Evolutionary conservation across 805 yeast genomes (phyloP).

Genomic region (Pichia californica): DNA sequence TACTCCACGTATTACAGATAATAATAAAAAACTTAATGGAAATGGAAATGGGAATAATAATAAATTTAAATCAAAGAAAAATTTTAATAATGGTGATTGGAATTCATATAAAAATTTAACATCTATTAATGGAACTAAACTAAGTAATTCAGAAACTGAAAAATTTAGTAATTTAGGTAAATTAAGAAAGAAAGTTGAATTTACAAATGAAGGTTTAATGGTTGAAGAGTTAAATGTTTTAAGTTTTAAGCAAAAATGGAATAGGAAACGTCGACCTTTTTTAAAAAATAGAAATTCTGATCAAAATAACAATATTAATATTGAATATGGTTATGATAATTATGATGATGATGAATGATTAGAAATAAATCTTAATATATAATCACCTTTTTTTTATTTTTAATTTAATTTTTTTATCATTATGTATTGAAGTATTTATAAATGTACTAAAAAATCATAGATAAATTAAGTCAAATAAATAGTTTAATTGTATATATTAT

Average conservation of each 20-base stretch:
- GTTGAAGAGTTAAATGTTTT: constrained; percentile 24
- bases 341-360: too few species aligned
- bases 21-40: too few species aligned
- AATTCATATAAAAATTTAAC: not conserved
- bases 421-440: too few species aligned
- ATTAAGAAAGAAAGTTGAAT: constrained; percentile 24
- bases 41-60: not conserved
- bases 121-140: not conserved
- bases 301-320: too few species aligned
- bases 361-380: too few species aligned
- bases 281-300: too few species aligned
- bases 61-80: not conserved
- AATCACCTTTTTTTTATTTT: too few species aligned
- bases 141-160: constrained; percentile 3
- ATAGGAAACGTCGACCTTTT: constrained; percentile 10
- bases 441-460: too few species aligned
- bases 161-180: constrained; percentile 24
- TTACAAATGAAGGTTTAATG: constrained; percentile 19
- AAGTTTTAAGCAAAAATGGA: constrained; percentile 15
- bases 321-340: too few species aligned
- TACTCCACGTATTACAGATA: constrained; percentile 6
- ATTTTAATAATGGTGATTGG: not conserved
- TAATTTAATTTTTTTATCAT: too few species aligned
- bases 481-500: too few species aligned
- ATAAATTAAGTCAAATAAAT: too few species aligned